phyloP scores from a whole-genome alignment of 2,329 filamentous ascomycete species.

The Fusarium subtropicale region DNA sequence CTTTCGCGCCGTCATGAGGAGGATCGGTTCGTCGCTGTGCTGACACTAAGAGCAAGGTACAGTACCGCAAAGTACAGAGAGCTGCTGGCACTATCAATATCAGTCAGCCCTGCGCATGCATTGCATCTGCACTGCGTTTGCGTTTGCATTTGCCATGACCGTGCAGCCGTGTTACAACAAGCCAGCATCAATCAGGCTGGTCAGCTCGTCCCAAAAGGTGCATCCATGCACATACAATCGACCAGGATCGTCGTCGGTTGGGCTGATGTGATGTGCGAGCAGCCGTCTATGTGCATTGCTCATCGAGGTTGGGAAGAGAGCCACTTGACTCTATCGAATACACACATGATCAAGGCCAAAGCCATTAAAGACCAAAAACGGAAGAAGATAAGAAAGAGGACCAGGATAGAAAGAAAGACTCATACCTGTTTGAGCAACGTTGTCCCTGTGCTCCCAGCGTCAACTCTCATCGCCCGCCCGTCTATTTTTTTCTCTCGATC shows the following conservation, averaged over 20 bases:
- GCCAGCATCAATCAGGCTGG: not conserved
- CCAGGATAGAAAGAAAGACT: not conserved
- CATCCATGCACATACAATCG: not conserved
- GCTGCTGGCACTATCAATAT: slow-evolving; percentile 3
- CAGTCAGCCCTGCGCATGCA: not conserved
- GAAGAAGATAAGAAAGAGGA: not conserved
- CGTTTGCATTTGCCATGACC: not conserved
- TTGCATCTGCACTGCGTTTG: not conserved
- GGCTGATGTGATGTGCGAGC: not conserved
- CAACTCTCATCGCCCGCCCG: slow-evolving; percentile 21
- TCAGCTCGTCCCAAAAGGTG: slow-evolving; percentile 1
- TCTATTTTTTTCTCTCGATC: not conserved
- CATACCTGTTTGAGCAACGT: slow-evolving; percentile 35
- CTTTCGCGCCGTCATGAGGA: slow-evolving; percentile 27
- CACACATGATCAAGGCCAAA: not conserved
- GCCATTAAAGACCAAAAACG: not conserved
- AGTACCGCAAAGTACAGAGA: not conserved
- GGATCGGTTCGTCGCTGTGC: slow-evolving; percentile 3
- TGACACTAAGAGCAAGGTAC: slow-evolving; percentile 13
- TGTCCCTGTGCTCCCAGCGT: slow-evolving; percentile 27
- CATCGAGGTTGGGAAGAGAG: not conserved
- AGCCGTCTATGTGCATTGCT: not conserved
- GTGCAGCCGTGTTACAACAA: not conserved
- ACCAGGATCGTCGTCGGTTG: not conserved
- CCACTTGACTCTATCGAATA: slow-evolving; percentile 9